Percentiles rank a stretch among this genome's conserved stretches.
Evolutionary conservation across 768 basidiomycete genomes (phyloP).

Genomic region (Xerocomus spinulosus): DNA sequence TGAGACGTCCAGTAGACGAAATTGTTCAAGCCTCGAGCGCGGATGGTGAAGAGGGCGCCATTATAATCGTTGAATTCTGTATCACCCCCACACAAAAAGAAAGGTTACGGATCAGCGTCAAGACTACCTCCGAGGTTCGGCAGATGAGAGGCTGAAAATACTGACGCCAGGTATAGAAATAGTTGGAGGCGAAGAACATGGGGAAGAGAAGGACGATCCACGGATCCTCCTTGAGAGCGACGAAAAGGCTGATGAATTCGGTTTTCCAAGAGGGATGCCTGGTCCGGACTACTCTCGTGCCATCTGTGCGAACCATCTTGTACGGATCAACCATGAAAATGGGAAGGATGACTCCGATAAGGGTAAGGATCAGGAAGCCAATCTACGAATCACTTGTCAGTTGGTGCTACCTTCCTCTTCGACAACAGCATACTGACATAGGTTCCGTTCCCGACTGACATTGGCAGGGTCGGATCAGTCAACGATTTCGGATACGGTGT

Average conservation of each 20-base stretch:
- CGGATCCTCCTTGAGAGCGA: conserved; percentile 66
- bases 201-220: conserved; percentile 75
- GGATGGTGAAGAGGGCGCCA: conserved; percentile 71
- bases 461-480: background rate
- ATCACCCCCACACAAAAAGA: conserved; percentile 2
- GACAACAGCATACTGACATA: conserved; percentile 58
- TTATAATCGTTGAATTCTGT: conserved; percentile 82
- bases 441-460: conserved; percentile 64
- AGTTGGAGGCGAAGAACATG: conserved; percentile 81
- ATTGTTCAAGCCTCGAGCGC: conserved; percentile 74
- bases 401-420: background rate
- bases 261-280: conserved; percentile 73
- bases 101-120: background rate
- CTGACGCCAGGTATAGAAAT: conserved; percentile 83
- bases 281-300: conserved; percentile 54
- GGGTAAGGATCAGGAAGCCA: conserved; percentile 67
- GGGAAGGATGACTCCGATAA: conserved; percentile 61
- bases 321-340: conserved; percentile 65
- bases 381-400: conserved; percentile 43
- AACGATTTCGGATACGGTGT: background rate
- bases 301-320: conserved; percentile 72
- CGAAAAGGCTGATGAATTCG: conserved; percentile 64
- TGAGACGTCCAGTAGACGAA: conserved; percentile 77
- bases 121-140: background rate
- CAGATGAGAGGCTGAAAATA: background rate